phyloP scores from a whole-genome alignment of 306 rosid species.

The Oemleria cerasiformis region DNA sequence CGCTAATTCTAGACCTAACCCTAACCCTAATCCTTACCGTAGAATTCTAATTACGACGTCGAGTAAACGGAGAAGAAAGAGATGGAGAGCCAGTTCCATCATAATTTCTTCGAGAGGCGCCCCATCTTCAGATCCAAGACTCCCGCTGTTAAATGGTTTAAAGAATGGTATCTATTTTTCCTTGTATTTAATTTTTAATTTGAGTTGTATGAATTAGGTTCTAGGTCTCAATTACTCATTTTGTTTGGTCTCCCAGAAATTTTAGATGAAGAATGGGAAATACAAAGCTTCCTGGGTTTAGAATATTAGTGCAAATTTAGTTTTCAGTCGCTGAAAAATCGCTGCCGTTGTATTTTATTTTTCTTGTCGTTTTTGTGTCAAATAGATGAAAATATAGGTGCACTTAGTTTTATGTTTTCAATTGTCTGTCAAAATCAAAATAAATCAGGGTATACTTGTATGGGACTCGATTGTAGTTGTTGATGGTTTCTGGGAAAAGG shows the following conservation, averaged over 20 bases:
- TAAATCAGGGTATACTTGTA: not conserved
- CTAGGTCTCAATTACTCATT: slow-evolving; percentile 1
- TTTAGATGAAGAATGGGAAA: not conserved
- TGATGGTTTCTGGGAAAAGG: not conserved
- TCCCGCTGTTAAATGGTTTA: slow-evolving; percentile 81
- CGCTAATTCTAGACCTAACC: not conserved
- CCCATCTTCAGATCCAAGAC: slow-evolving; percentile 60
- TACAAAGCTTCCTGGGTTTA: not conserved
- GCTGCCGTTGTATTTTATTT: not conserved
- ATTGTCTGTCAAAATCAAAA: not conserved
- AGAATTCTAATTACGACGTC: not conserved
- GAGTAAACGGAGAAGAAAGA: not conserved
- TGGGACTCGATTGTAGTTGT: not conserved
- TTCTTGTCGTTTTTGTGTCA: not conserved
- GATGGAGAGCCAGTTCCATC: slow-evolving; percentile 77
- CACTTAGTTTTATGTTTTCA: not conserved
- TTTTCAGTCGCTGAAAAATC: not conserved
- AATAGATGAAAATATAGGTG: not conserved
- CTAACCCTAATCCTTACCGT: slow-evolving; percentile 5
- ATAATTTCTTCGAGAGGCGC: slow-evolving; percentile 60
- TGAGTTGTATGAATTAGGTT: not conserved
- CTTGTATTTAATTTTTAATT: not conserved
- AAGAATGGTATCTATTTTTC: slow-evolving; percentile 50
- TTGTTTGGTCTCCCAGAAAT: slow-evolving; percentile 9
- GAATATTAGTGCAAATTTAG: not conserved